These are phyloP conservation scores for Phytophthora macrochlamydospora DNA, from an alignment of 352 stramenopile species.

Conservation along the genomic window DNA sequence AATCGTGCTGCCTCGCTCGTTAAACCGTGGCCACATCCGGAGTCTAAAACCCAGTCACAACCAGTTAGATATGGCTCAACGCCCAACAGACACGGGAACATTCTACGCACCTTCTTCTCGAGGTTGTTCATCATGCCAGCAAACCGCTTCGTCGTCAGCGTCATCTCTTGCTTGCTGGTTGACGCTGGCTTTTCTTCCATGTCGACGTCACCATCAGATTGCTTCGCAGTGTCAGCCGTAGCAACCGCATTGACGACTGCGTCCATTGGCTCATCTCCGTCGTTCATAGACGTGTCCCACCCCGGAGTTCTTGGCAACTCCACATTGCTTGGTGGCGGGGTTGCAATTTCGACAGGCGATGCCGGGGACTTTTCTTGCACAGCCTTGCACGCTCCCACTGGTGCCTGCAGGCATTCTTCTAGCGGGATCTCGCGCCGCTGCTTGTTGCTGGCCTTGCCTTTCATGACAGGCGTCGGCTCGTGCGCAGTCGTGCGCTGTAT, in stretches of 20 bases:
- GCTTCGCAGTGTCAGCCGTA: not conserved
- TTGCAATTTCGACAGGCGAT: not conserved
- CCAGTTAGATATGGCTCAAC: not conserved
- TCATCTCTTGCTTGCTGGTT: not conserved
- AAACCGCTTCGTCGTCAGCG: not conserved
- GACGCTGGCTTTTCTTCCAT: not conserved
- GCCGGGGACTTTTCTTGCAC: not conserved
- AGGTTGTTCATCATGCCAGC: not conserved
- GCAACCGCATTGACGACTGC: not conserved
- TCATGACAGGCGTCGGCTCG: not conserved
- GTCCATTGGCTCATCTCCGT: not conserved
- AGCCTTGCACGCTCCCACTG: not conserved
- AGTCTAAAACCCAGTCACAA: slow-evolving; percentile 7
- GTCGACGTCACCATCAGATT: too few species aligned
- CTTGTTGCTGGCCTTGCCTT: not conserved
- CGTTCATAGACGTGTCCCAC: not conserved
- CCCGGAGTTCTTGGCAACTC: not conserved
- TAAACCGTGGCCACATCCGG: slow-evolving; percentile 11
- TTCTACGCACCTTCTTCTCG: slow-evolving; percentile 1
- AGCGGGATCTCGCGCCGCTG: not conserved
- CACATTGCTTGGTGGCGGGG: not conserved
- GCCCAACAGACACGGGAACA: not conserved
- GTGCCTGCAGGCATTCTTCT: not conserved
- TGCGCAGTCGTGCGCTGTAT: not conserved
- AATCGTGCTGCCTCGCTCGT: slow-evolving; percentile 9